These are phyloP conservation scores for Eutypella sp. DNA, from an alignment of 2,329 filamentous ascomycete species.

Conservation along the genomic window DNA sequence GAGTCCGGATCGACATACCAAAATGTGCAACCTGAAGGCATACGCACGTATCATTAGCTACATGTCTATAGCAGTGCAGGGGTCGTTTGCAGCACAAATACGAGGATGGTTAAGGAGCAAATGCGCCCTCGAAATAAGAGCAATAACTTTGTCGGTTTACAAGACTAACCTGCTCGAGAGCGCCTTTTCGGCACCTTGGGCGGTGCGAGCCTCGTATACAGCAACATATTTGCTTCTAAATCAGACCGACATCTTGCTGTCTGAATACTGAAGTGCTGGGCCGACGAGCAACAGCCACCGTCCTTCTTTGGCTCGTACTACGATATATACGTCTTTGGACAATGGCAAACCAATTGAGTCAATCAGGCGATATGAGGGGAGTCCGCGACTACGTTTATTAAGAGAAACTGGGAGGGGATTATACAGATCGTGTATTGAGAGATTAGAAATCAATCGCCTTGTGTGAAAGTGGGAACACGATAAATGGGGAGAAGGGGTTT, in stretches of 20 bases:
- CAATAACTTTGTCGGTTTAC: not conserved
- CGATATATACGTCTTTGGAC: not conserved
- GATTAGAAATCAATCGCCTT: not conserved
- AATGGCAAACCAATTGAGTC: no score
- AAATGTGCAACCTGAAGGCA: slow-evolving; percentile 42
- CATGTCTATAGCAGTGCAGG: slow-evolving; percentile 2
- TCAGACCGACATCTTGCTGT: slow-evolving; percentile 12
- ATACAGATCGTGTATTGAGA: not conserved
- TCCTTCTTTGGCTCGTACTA: not conserved
- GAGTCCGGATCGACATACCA: slow-evolving; percentile 37
- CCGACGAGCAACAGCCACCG: not conserved
- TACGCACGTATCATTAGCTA: slow-evolving; percentile 24
- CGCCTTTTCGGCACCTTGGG: slow-evolving; percentile 56
- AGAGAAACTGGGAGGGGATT: not conserved
- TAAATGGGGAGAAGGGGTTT: not conserved
- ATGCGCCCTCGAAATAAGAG: not conserved
- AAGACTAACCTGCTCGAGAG: slow-evolving; percentile 52
- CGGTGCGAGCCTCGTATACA: slow-evolving; percentile 52
- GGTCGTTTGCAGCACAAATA: not conserved
- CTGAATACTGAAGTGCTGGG: not conserved
- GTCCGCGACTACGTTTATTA: no score
- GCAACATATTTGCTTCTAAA: slow-evolving; percentile 44
- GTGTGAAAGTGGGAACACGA: not conserved
- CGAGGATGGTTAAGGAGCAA: not conserved
- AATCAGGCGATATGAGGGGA: no score